Base-by-base conservation (phyloP, 768 basidiomycete genomes). In the Agrocybe praecox region DNA sequence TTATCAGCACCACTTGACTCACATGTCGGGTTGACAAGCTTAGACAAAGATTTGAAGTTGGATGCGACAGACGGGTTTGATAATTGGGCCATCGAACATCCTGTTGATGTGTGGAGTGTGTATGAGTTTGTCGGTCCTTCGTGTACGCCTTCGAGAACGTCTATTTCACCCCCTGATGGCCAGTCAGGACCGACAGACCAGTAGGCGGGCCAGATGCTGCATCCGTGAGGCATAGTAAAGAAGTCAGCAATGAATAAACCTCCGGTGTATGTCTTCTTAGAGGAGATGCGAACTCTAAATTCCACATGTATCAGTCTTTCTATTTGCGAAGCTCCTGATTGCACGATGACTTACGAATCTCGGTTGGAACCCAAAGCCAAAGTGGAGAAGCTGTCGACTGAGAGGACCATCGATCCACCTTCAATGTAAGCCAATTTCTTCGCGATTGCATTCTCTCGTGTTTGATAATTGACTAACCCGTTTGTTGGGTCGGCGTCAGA, bases 221-320 rank as follows among this genome's bases (percentile, higher is more conserved):
- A 90, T 0, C 90, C 90, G 51, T 82, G 78, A 10, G 90, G 90
- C 87, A 90, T 89, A 1, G 81, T 72, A 49, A 67, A 78, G 53
- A 90, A 82, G 63, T 92, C 90, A n/a, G 90, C 79, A 60, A 92
- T 85, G 74, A 92, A 90, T 11, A 92, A 74, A 3, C 90, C 90
- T n/a, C 76, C 69, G 47, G 70, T 81, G 65, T 85, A 92, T 22
- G 68, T 74, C 66, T 88, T 85, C 65, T 83, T 81, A 26, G 86
- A 79, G 51, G 75, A 79, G 59, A 92, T 89, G 49, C 90, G 87
- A 40, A 92, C 80, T 22, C 88, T 89, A 62, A 74, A 42, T 14
- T 18, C 32, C 19, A 42, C 29, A 21, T 19, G 52, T 19, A 58
- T 23, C 46, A 33, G 53, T n/a, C n/a, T n/a, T n/a, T n/a, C n/a